A percentile compares a stretch with the other conserved stretches of the same genome.
Evolutionary conservation across 257 asterid genomes (phyloP).

Genomic region (Lantana camara): DNA sequence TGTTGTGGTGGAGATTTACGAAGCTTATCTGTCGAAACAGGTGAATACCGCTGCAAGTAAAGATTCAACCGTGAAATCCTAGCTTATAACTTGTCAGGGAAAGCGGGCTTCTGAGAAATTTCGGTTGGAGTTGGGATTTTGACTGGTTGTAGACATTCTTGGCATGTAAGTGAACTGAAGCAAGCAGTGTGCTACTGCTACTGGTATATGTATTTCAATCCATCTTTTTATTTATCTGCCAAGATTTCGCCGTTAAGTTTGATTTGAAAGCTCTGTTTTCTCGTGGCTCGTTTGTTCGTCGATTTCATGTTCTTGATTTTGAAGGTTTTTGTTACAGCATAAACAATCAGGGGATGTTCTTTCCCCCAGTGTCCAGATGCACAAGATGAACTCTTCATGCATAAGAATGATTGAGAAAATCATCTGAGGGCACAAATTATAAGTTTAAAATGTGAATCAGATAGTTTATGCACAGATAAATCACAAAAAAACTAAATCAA

Average conservation of each 20-base stretch:
- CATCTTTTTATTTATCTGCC: neutral
- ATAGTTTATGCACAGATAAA: too few species aligned
- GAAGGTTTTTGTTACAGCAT: too few species aligned
- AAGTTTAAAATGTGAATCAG: too few species aligned
- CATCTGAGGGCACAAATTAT: too few species aligned
- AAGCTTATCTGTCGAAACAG: conserved; percentile 75
- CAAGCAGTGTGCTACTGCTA: neutral
- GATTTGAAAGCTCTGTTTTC: neutral
- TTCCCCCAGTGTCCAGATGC: too few species aligned
- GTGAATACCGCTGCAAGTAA: conserved; percentile 75
- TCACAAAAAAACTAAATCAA: too few species aligned
- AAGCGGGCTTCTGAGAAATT: too few species aligned
- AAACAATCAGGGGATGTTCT: too few species aligned
- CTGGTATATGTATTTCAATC: neutral
- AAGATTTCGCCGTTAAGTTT: neutral
- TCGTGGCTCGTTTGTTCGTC: neutral
- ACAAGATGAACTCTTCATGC: too few species aligned
- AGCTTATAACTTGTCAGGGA: too few species aligned
- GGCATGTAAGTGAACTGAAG: neutral
- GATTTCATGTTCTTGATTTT: too few species aligned
- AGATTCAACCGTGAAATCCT: conserved; percentile 41
- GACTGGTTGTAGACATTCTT: conserved; percentile 7
- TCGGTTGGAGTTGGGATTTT: neutral
- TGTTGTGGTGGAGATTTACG: conserved; percentile 72
- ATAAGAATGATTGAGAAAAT: too few species aligned